Evolutionary conservation across 2,329 filamentous ascomycete species (phyloP).

Genomic region (Talaromyces sp.): DNA sequence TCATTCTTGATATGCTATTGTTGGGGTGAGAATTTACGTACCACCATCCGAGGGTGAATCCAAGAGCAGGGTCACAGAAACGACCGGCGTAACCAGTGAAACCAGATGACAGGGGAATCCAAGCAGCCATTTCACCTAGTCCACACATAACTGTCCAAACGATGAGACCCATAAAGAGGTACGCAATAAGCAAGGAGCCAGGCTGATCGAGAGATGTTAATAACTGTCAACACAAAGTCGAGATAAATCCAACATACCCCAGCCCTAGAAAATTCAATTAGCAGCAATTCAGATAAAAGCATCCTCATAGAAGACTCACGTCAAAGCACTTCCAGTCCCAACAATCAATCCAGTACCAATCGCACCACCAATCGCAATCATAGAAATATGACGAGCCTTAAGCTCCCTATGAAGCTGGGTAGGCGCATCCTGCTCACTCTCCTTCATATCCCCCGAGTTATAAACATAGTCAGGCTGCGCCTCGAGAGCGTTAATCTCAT

Average conservation of each 20-base stretch:
- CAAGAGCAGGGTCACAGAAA: conserved; percentile 78
- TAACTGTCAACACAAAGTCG: not conserved
- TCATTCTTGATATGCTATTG: not conserved
- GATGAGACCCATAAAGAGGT: conserved; percentile 53
- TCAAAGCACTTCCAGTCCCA: conserved; percentile 42
- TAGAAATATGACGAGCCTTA: conserved; percentile 45
- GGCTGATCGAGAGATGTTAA: conserved; percentile 29
- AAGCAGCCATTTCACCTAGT: conserved; percentile 82
- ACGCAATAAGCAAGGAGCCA: conserved; percentile 48
- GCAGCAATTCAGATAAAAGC: conserved; percentile 21
- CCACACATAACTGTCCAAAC: conserved; percentile 82
- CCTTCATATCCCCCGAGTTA: too few relatives aligned
- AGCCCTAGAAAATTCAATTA: conserved; percentile 26
- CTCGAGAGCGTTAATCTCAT: too few relatives aligned
- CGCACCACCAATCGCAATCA: conserved; percentile 49
- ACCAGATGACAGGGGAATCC: conserved; percentile 75
- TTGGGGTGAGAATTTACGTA: conserved; percentile 39
- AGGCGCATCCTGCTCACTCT: too few relatives aligned
- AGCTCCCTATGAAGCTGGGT: conserved; percentile 43
- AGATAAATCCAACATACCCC: conserved; percentile 33
- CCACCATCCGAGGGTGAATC: conserved; percentile 76
- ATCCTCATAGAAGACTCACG: conserved; percentile 19
- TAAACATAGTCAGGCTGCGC: too few relatives aligned
- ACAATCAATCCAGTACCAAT: conserved; percentile 48
- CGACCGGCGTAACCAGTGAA: conserved; percentile 80